phyloP scores from a whole-genome alignment of 345 rosid genomes.

The Citrus australasica region DNA sequence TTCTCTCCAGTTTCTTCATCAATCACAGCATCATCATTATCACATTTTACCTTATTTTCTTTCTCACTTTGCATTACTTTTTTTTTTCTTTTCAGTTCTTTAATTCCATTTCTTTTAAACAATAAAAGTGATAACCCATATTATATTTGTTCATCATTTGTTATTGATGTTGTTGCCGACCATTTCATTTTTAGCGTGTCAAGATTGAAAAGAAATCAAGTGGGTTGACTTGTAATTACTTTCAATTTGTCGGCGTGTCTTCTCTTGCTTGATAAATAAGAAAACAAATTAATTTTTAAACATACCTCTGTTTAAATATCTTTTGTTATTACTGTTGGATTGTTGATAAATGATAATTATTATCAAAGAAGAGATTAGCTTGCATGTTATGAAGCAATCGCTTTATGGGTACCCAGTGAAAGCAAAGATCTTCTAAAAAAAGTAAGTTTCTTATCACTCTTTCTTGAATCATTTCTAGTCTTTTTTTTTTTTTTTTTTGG shows the following conservation, averaged over 20 bases:
- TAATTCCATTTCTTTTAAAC: not conserved
- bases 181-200: not conserved
- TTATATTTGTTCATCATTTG: not conserved
- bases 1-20: not conserved
- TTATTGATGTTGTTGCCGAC: not conserved
- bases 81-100: not conserved
- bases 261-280: constrained; percentile 10
- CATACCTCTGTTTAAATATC: not conserved
- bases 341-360: not conserved
- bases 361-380: not conserved
- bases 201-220: not conserved
- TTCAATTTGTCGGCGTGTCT: constrained; percentile 14
- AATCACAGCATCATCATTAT: not conserved
- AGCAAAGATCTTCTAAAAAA: not conserved
- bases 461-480: not conserved
- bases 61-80: not conserved
- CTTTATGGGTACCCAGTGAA: not conserved
- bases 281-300: not conserved
- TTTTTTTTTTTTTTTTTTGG: not conserved
- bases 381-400: constrained; percentile 12
- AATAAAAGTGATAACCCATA: not conserved
- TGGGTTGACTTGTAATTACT: constrained; percentile 6
- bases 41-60: no score
- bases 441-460: constrained; percentile 1
- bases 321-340: not conserved